These are phyloP conservation scores for Kodamaea laetipori DNA, from an alignment of 805 yeast genomes.

Conservation along the genomic window DNA sequence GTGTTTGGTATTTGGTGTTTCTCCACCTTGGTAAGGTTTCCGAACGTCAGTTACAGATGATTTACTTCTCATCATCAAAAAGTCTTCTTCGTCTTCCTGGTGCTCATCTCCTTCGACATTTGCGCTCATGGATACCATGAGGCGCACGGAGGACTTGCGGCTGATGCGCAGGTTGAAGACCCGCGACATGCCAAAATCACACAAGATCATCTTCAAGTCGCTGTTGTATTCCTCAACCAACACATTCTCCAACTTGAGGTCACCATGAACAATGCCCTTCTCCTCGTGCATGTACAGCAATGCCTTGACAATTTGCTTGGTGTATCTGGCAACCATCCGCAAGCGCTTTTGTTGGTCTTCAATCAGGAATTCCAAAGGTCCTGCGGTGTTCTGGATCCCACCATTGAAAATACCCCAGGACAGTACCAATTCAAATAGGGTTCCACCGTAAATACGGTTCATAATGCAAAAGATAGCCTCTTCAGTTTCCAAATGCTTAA, in stretches of 20 bases:
- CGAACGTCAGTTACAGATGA: constrained; percentile 36
- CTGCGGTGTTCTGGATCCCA: constrained; percentile 28
- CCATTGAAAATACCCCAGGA: constrained; percentile 57
- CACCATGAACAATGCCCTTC: constrained; percentile 74
- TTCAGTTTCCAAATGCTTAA: constrained; percentile 61
- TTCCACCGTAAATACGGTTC: constrained; percentile 69
- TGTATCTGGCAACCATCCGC: constrained; percentile 32
- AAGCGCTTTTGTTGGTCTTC: constrained; percentile 36
- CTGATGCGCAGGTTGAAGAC: constrained; percentile 31
- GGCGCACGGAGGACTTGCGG: constrained; percentile 22
- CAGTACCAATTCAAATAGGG: constrained; percentile 73
- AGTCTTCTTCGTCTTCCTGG: constrained; percentile 19
- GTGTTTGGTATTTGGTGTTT: constrained; percentile 23
- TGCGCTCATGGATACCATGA: constrained; percentile 6
- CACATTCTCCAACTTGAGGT: constrained; percentile 80
- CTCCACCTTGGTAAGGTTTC: constrained; percentile 39
- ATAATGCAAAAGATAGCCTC: constrained; percentile 73
- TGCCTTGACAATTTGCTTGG: constrained; percentile 59
- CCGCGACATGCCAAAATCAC: constrained; percentile 88
- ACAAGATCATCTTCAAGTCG: constrained; percentile 50
- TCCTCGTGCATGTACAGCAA: constrained; percentile 58
- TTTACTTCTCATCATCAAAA: constrained; percentile 32
- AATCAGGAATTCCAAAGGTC: constrained; percentile 32
- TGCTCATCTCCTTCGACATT: constrained; percentile 13
- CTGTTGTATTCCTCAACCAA: constrained; percentile 47